Percentiles rank a stretch among this genome's conserved stretches.
Conservation (phyloP, 202 grass and related monocot species). For the Zoysia matrella region DNA sequence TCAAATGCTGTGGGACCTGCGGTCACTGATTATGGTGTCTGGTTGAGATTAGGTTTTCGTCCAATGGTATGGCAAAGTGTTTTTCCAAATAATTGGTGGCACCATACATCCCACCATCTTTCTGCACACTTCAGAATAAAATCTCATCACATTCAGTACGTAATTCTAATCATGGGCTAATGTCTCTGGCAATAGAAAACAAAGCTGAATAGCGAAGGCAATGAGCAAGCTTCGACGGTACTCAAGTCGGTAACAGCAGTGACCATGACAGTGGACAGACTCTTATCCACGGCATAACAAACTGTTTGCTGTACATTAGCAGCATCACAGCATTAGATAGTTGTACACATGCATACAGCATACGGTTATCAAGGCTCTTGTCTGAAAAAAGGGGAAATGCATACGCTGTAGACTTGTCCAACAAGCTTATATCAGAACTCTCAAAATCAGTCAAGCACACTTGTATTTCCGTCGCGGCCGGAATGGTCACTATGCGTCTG, state of each 20-base stretch:
- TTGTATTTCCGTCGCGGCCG: background rate
- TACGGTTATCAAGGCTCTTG: slow-evolving; percentile 9
- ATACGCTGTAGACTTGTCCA: slow-evolving; percentile 15
- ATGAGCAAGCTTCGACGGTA: background rate
- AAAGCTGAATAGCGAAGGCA: background rate
- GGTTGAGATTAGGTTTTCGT: background rate
- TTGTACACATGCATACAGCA: slow-evolving; percentile 16
- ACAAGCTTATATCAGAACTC: slow-evolving; percentile 3
- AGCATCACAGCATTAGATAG: background rate
- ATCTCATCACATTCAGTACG: background rate
- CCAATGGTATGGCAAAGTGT: background rate
- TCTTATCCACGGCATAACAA: slow-evolving; percentile 21
- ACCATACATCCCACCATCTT: background rate
- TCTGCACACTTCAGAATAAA: background rate
- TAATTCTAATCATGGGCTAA: background rate
- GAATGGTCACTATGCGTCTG: slow-evolving; percentile 26
- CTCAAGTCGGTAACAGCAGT: background rate
- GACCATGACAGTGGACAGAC: background rate
- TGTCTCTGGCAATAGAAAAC: background rate
- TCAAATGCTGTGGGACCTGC: too few relatives aligned
- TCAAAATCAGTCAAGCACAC: slow-evolving; percentile 1
- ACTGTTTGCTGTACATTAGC: slow-evolving; percentile 1
- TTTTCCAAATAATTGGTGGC: background rate
- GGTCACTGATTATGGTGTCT: background rate
- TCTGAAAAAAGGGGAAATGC: slow-evolving; percentile 27